Conservation (phyloP, 805 yeast genomes). For the Myxozyma geophila region DNA sequence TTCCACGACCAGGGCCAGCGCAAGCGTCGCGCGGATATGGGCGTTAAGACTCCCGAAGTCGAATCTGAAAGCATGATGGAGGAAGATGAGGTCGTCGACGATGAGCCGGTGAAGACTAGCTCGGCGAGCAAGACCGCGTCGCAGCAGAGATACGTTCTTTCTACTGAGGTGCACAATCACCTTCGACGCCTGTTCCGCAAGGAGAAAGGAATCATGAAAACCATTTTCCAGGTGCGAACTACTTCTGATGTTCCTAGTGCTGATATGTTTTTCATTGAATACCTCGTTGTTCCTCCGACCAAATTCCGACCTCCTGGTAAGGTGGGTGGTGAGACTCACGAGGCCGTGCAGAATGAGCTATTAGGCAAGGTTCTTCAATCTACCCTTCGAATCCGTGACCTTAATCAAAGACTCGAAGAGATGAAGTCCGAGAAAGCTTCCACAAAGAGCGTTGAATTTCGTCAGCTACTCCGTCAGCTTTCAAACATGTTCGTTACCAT, state of each 20-base stretch:
- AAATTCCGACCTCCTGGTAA: slow-evolving; percentile 96
- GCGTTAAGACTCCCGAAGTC: slow-evolving; percentile 22
- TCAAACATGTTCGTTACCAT: slow-evolving; percentile 95
- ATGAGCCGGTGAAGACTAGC: slow-evolving; percentile 41
- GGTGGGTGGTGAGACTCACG: slow-evolving; percentile 94
- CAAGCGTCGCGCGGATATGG: slow-evolving; percentile 17
- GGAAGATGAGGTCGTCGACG: slow-evolving; percentile 42
- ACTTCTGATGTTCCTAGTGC: slow-evolving; percentile 54
- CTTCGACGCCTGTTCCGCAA: slow-evolving; percentile 73
- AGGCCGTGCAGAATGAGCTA: slow-evolving; percentile 89
- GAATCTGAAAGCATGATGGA: slow-evolving; percentile 38
- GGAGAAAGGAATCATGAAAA: slow-evolving; percentile 71
- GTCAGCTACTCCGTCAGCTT: slow-evolving; percentile 67
- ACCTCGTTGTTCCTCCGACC: slow-evolving; percentile 92
- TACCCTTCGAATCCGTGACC: slow-evolving; percentile 79
- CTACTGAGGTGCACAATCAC: slow-evolving; percentile 83
- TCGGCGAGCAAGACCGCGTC: slow-evolving; percentile 51
- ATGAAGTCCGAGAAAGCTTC: slow-evolving; percentile 54
- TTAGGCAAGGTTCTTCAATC: slow-evolving; percentile 80
- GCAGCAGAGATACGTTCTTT: slow-evolving; percentile 78
- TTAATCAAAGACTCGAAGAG: slow-evolving; percentile 78
- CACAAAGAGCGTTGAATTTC: slow-evolving; percentile 41
- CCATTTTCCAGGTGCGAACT: slow-evolving; percentile 84
- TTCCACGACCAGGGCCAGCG: slow-evolving; percentile 49
- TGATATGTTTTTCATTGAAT: slow-evolving; percentile 87